phyloP scores from a whole-genome alignment of 176 grass and related monocot species.

The Oryza glaberrima region DNA sequence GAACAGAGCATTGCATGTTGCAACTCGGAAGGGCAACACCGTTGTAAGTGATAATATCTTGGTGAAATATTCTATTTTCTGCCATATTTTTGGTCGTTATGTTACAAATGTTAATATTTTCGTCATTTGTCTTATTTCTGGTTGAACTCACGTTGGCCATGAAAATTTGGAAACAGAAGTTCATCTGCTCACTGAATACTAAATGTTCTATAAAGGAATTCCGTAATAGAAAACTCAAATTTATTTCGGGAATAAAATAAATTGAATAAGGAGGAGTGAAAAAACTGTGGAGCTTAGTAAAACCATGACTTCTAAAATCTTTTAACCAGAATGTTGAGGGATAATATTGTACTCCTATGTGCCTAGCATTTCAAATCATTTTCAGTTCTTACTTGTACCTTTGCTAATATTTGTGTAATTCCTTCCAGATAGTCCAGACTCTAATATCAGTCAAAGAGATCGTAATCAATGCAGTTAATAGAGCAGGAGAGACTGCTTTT shows the following conservation, averaged over 20 bases:
- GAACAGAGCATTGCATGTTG: slow-evolving; percentile 87
- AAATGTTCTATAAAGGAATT: slow-evolving; percentile 12
- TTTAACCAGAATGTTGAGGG: neutral
- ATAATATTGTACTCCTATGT: neutral
- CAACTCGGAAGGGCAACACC: slow-evolving; percentile 83
- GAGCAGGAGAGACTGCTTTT: slow-evolving; percentile 85
- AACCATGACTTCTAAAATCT: neutral
- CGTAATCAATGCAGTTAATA: slow-evolving; percentile 89
- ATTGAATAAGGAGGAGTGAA: neutral
- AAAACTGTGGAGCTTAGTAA: neutral
- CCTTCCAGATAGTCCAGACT: slow-evolving; percentile 72
- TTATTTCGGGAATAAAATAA: slow-evolving; percentile 13
- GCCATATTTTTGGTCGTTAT: neutral
- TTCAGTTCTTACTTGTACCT: slow-evolving; percentile 5
- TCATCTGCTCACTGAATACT: slow-evolving; percentile 3
- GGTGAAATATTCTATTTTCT: slow-evolving; percentile 36
- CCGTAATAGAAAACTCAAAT: neutral
- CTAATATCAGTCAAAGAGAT: slow-evolving; percentile 70
- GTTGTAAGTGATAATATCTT: slow-evolving; percentile 58
- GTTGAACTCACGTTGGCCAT: slow-evolving; percentile 19
- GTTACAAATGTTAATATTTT: neutral
- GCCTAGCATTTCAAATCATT: neutral
- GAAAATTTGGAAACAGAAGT: neutral
- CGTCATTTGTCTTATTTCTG: slow-evolving; percentile 3
- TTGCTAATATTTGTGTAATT: slow-evolving; percentile 36